Evolutionary conservation across 2,329 filamentous ascomycete species (phyloP).

Genomic region (Colletotrichum lupini): DNA sequence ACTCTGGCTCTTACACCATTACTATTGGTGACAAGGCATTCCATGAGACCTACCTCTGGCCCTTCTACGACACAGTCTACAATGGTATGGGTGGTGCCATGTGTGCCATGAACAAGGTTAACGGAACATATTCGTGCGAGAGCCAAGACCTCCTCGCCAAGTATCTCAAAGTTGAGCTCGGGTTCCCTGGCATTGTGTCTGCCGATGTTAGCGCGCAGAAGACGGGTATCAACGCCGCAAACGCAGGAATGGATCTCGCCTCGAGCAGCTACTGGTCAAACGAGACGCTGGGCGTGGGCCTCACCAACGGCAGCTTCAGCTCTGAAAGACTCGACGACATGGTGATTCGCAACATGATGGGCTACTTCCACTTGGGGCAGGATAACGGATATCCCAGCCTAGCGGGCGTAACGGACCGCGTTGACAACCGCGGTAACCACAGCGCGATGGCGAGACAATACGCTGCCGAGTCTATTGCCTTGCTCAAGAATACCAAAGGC

Average conservation of each 20-base stretch:
- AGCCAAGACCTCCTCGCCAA: conserved; percentile 38
- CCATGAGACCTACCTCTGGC: conserved; percentile 41
- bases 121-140: conserved; percentile 40
- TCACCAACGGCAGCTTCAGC: conserved; percentile 69
- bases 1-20: conserved; percentile 20
- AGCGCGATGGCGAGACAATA: conserved; percentile 58
- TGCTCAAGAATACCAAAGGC: conserved; percentile 77
- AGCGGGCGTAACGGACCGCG: conserved; percentile 61
- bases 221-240: conserved; percentile 40
- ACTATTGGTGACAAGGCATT: conserved; percentile 45
- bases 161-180: conserved; percentile 42
- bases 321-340: conserved; percentile 69
- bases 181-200: conserved; percentile 39
- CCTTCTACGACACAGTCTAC: conserved; percentile 38
- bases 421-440: conserved; percentile 68
- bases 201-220: conserved; percentile 38
- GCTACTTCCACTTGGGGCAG: conserved; percentile 64
- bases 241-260: conserved; percentile 50
- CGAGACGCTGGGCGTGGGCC: conserved; percentile 65
- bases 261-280: conserved; percentile 60
- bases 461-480: conserved; percentile 69
- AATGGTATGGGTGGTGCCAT: conserved; percentile 38
- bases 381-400: conserved; percentile 67
- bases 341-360: conserved; percentile 65
- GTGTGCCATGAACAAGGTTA: conserved; percentile 42